Percentiles rank a stretch among this genome's conserved stretches.
phyloP scores from a whole-genome alignment of 345 rosid species.

The Gossypium arboreum region DNA sequence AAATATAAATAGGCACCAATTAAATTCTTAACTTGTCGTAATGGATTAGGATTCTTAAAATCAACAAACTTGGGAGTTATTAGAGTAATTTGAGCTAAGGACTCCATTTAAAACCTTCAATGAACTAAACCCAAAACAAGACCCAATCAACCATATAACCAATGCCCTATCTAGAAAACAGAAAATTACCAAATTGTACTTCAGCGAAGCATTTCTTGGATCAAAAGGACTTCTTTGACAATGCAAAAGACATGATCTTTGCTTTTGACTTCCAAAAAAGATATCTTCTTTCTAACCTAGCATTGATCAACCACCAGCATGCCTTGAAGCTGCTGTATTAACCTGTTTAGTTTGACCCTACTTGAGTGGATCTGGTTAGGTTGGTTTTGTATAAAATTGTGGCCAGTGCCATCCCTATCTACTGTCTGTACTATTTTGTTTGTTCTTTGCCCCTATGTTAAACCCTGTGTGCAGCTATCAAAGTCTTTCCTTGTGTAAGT shows the following conservation, averaged over 20 bases:
- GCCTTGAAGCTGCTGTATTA: not conserved
- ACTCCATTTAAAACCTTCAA: not conserved
- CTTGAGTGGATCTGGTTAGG: not conserved
- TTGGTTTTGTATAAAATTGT: not conserved
- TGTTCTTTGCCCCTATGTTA: not conserved
- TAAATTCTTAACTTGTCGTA: not conserved
- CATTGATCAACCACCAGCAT: not conserved
- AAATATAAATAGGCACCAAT: not conserved
- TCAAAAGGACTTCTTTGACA: not conserved
- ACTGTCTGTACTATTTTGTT: not conserved
- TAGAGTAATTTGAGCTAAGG: not conserved
- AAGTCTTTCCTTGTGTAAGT: too few species aligned
- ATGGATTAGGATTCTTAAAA: not conserved
- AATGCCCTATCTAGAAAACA: not conserved
- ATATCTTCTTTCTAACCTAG: not conserved
- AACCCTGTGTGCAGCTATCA: not conserved
- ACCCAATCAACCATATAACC: not conserved
- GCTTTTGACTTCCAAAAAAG: not conserved
- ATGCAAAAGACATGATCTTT: not conserved
- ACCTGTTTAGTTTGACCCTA: not conserved
- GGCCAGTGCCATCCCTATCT: not conserved
- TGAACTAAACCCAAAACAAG: not conserved
- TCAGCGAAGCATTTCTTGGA: not conserved
- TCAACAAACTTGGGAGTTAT: not conserved
- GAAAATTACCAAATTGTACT: not conserved